Evolutionary conservation across 805 yeast species (phyloP).

Genomic region (Candida michaelii): DNA sequence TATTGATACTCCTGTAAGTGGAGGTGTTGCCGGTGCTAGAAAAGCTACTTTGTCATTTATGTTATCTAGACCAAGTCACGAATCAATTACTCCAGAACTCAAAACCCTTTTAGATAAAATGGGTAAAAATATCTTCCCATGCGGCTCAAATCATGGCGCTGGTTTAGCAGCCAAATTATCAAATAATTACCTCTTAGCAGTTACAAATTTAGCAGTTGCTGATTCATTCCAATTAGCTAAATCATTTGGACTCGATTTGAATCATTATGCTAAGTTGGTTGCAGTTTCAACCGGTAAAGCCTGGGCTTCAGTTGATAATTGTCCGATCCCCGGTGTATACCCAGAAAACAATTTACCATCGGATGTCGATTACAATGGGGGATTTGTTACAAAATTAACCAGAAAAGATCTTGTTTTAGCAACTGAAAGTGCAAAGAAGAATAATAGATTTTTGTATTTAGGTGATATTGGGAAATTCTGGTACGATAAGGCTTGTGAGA

Average conservation of each 20-base stretch:
- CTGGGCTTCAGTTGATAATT: conserved; percentile 56
- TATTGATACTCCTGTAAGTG: conserved; percentile 57
- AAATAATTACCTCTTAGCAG: conserved; percentile 53
- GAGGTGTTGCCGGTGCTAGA: conserved; percentile 55
- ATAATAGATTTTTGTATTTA: conserved; percentile 34
- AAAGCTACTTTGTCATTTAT: conserved; percentile 53
- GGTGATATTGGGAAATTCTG: conserved; percentile 41
- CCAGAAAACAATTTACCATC: conserved; percentile 42
- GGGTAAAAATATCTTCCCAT: conserved; percentile 50
- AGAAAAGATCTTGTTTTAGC: conserved; percentile 46
- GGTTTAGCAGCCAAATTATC: conserved; percentile 57
- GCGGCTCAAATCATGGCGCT: conserved; percentile 48
- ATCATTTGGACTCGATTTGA: conserved; percentile 47
- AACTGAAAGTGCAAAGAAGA: conserved; percentile 34
- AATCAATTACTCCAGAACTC: conserved; percentile 31
- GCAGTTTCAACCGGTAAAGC: conserved; percentile 53
- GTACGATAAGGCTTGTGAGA: conserved; percentile 45
- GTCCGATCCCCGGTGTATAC: conserved; percentile 51
- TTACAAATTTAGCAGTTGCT: conserved; percentile 53
- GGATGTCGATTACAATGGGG: conserved; percentile 46
- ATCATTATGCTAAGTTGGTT: conserved; percentile 48
- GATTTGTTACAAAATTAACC: conserved; percentile 48
- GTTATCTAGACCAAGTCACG: conserved; percentile 41
- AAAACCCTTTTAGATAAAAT: conserved; percentile 33
- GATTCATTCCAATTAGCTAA: conserved; percentile 56